Conservation (phyloP, 2,329 filamentous ascomycete species). For the Mycosphaerella sp. region DNA sequence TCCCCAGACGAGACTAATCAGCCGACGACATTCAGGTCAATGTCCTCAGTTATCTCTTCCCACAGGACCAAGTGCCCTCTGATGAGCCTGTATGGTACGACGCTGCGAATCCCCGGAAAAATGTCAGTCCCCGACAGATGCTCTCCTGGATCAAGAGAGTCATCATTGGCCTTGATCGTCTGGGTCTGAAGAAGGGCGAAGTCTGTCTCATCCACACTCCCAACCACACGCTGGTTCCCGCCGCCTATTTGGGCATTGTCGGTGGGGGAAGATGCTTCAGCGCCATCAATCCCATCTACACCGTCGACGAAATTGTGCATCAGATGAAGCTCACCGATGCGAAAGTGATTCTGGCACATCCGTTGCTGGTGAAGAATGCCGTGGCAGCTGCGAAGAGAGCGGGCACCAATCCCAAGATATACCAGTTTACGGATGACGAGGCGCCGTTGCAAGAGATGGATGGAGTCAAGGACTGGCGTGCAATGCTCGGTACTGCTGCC, state of each 20-base stretch:
- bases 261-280: slow-evolving; percentile 50
- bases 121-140: slow-evolving; percentile 44
- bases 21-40: slow-evolving; percentile 35
- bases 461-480: slow-evolving; percentile 34
- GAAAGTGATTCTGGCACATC: slow-evolving; percentile 42
- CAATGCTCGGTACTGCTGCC: slow-evolving; percentile 27
- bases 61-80: slow-evolving; percentile 31
- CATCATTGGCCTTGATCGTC: slow-evolving; percentile 43
- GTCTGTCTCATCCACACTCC: slow-evolving; percentile 50
- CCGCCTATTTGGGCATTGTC: slow-evolving; percentile 49
- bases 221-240: slow-evolving; percentile 52
- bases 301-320: slow-evolving; percentile 47
- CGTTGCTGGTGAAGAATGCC: slow-evolving; percentile 44
- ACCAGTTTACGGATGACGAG: slow-evolving; percentile 32
- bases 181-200: slow-evolving; percentile 45
- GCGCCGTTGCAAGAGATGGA: slow-evolving; percentile 37
- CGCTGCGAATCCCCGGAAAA: slow-evolving; percentile 41
- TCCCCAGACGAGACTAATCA: not conserved
- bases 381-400: slow-evolving; percentile 47
- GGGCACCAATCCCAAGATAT: slow-evolving; percentile 43
- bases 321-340: slow-evolving; percentile 41
- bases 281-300: slow-evolving; percentile 48
- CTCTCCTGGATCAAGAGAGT: slow-evolving; percentile 49
- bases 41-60: slow-evolving; percentile 37
- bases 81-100: slow-evolving; percentile 51